A percentile compares a stretch with the other conserved stretches of the same genome.
Conservation (phyloP, 2,329 filamentous ascomycete genomes). For the Trichoderma lentiforme region DNA sequence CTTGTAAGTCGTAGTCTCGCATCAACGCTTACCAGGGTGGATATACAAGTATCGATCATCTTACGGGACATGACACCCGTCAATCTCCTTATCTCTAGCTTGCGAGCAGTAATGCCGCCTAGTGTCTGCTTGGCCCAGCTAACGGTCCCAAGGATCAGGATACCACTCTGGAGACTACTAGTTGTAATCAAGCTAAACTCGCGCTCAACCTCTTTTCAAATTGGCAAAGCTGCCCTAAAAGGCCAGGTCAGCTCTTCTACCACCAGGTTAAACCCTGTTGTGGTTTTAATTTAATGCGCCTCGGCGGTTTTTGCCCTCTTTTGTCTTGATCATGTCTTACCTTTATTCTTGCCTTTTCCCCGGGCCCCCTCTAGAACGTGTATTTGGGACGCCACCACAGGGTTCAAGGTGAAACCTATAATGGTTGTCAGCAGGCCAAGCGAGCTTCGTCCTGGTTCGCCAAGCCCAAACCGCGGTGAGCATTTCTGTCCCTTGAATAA, state of each 20-base stretch:
- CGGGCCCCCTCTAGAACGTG: background rate
- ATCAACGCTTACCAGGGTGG: background rate
- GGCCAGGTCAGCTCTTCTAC: background rate
- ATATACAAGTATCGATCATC: background rate
- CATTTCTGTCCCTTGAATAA: background rate
- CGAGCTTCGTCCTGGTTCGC: slow-evolving; percentile 1
- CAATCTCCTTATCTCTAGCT: slow-evolving; percentile 1
- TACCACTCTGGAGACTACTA: background rate
- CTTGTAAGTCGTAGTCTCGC: background rate
- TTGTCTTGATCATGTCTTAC: background rate
- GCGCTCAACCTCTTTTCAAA: background rate
- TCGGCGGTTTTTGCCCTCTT: background rate
- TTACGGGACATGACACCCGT: background rate
- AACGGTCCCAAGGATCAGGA: background rate
- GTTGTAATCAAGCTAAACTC: background rate
- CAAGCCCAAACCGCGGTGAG: slow-evolving; percentile 12
- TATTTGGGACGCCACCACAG: slow-evolving; percentile 1
- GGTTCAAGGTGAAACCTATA: background rate
- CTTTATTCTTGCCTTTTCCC: background rate
- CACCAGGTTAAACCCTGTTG: background rate
- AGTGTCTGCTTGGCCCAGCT: background rate
- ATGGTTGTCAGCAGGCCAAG: slow-evolving; percentile 6
- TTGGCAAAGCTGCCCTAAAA: background rate
- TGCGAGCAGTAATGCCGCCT: background rate
- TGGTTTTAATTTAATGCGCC: background rate